A percentile compares a stretch with the other conserved stretches of the same genome.
Evolutionary conservation across 139 green algal genomes (phyloP).

Genomic region (Desmodesmus armatus): DNA sequence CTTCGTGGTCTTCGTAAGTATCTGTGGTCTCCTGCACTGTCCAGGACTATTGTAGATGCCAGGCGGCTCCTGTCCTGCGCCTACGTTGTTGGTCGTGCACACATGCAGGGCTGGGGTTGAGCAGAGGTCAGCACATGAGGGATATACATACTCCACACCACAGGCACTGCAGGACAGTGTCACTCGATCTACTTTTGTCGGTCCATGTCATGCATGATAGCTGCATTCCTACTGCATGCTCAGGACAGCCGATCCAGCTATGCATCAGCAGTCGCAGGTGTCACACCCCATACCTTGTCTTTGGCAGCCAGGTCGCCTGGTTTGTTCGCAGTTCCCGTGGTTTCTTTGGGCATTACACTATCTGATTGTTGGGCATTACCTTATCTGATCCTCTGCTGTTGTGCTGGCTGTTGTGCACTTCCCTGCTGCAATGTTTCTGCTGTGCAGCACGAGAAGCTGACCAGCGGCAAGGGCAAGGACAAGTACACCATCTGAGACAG

Average conservation of each 20-base stretch:
- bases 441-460: slow-evolving; percentile 81
- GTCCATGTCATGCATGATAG: no score
- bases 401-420: slow-evolving; percentile 4
- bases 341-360: not conserved
- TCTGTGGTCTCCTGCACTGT: not conserved
- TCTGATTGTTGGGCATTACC: not conserved
- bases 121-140: no score
- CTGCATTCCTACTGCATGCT: no score
- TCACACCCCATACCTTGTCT: no score
- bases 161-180: no score
- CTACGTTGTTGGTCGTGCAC: not conserved
- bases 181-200: no score
- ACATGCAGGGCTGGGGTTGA: no score
- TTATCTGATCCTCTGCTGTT: not conserved
- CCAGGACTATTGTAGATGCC: not conserved
- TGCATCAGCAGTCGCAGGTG: no score
- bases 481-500: slow-evolving; percentile 89
- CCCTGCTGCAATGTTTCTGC: not conserved
- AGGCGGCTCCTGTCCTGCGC: not conserved
- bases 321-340: not conserved
- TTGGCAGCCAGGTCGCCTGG: no score
- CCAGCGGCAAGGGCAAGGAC: slow-evolving; percentile 87
- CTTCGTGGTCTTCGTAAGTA: slow-evolving; percentile 88
- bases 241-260: no score
- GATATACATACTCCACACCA: no score